These are phyloP conservation scores for Apiotrichum sp. DNA, from an alignment of 1,284 basidiomycete species.

Conservation along the genomic window DNA sequence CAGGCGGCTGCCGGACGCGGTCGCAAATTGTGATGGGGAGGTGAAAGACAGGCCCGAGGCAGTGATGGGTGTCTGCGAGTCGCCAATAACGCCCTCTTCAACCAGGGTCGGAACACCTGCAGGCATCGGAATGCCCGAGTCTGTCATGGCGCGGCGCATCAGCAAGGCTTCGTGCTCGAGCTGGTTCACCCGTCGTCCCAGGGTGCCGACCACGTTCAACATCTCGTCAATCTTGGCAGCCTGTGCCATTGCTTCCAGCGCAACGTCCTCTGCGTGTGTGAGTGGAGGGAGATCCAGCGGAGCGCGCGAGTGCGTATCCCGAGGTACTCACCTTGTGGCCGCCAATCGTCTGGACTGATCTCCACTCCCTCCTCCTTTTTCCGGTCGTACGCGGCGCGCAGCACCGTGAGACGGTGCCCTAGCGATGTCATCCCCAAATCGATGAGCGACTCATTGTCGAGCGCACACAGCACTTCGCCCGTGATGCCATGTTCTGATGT, in stretches of 20 bases:
- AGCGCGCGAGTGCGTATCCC: neutral
- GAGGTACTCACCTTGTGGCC: slow-evolving; percentile 72
- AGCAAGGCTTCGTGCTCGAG: slow-evolving; percentile 31
- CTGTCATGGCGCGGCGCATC: slow-evolving; percentile 25
- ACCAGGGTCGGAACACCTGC: slow-evolving; percentile 19
- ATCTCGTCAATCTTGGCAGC: slow-evolving; percentile 59
- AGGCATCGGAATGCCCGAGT: slow-evolving; percentile 23
- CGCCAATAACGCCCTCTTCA: slow-evolving; percentile 10
- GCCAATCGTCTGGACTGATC: slow-evolving; percentile 77
- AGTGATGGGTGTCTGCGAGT: slow-evolving; percentile 9
- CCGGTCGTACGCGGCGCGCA: slow-evolving; percentile 80
- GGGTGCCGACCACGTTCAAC: slow-evolving; percentile 63
- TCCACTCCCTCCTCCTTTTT: slow-evolving; percentile 78
- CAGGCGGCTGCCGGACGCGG: neutral
- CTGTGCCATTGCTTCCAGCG: slow-evolving; percentile 20
- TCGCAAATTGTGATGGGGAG: neutral
- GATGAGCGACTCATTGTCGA: slow-evolving; percentile 74
- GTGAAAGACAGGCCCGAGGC: slow-evolving; percentile 1
- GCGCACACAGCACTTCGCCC: slow-evolving; percentile 74
- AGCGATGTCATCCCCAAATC: slow-evolving; percentile 76
- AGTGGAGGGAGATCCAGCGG: no score
- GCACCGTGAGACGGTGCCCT: slow-evolving; percentile 78
- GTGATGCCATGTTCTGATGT: slow-evolving; percentile 76
- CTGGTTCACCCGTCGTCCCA: slow-evolving; percentile 49
- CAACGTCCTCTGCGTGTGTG: slow-evolving; percentile 17